phyloP scores from a whole-genome alignment of 441 rosid genomes.

The Eruca vesicaria region DNA sequence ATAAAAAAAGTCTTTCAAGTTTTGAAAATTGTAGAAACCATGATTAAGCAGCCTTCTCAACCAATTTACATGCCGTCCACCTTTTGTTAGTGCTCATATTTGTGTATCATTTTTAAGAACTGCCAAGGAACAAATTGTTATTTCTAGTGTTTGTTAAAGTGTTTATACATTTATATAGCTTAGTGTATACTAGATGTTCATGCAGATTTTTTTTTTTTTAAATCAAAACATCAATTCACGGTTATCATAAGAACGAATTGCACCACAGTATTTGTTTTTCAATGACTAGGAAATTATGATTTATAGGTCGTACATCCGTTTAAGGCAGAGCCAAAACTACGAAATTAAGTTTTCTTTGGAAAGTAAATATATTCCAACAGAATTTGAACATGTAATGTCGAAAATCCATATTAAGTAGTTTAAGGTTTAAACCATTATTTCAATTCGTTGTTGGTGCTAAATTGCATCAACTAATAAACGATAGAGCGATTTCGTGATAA shows the following conservation, averaged over 20 bases:
- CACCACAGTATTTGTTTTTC: not conserved
- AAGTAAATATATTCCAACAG: not conserved
- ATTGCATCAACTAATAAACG: not conserved
- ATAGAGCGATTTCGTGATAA: not conserved
- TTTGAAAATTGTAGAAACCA: slow-evolving; percentile 11
- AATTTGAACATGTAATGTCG: not conserved
- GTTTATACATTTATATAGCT: not conserved
- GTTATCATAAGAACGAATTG: not conserved
- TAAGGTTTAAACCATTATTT: not conserved
- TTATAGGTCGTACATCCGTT: not conserved
- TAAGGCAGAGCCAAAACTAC: not conserved
- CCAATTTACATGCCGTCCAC: slow-evolving; percentile 3
- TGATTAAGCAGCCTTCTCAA: not conserved
- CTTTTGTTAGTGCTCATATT: not conserved
- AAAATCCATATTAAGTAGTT: not conserved
- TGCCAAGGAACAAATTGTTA: not conserved
- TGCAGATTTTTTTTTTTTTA: not conserved
- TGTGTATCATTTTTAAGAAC: not conserved
- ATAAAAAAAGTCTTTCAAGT: not conserved
- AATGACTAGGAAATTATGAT: not conserved
- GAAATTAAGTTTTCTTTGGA: not conserved
- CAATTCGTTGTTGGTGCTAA: not conserved
- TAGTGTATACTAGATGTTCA: not conserved
- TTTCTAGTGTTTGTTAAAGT: not conserved
- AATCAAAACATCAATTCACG: not conserved